A percentile compares a stretch with the other conserved stretches of the same genome.
phyloP scores from a whole-genome alignment of 2,329 filamentous ascomycete species.

The Colletotrichum nymphaeae region DNA sequence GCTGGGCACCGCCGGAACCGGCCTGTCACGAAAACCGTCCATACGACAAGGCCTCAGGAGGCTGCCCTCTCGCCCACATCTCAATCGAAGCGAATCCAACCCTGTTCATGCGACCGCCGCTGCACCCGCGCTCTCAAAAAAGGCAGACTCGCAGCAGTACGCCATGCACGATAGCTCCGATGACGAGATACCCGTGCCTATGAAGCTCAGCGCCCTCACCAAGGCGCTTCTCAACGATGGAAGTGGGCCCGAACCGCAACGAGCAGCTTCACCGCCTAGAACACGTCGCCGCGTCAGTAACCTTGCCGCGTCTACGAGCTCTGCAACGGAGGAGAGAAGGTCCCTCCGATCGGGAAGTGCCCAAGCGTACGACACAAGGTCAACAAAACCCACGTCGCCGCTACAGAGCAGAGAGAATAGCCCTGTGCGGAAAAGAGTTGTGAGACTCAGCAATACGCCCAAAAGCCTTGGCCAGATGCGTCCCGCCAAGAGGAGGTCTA shows the following conservation, averaged over 20 bases:
- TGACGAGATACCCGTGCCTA: slow-evolving; percentile 90
- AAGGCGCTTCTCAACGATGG: slow-evolving; percentile 82
- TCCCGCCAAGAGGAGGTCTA: slow-evolving; percentile 59
- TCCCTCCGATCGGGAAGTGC: slow-evolving; percentile 60
- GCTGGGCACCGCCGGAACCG: slow-evolving; percentile 57
- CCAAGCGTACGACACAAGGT: slow-evolving; percentile 50
- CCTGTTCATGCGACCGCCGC: slow-evolving; percentile 44
- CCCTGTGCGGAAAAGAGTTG: slow-evolving; percentile 67
- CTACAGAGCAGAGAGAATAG: slow-evolving; percentile 61
- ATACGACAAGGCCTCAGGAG: slow-evolving; percentile 66
- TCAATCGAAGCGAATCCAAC: slow-evolving; percentile 60
- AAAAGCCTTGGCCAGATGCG: slow-evolving; percentile 54
- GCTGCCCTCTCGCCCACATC: slow-evolving; percentile 57
- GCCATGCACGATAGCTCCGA: slow-evolving; percentile 88
- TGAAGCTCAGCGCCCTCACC: slow-evolving; percentile 93
- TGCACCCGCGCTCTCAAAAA: slow-evolving; percentile 39
- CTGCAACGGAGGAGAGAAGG: slow-evolving; percentile 56
- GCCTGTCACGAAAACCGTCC: slow-evolving; percentile 63
- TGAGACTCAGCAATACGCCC: slow-evolving; percentile 65
- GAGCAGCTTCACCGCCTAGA: slow-evolving; percentile 56
- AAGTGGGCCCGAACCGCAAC: slow-evolving; percentile 58
- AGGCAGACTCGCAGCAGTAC: slow-evolving; percentile 57
- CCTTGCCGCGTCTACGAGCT: slow-evolving; percentile 56
- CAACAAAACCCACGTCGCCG: slow-evolving; percentile 57
- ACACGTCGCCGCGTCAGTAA: slow-evolving; percentile 62